Evolutionary conservation across 805 yeast genomes (phyloP), one percentile per base, ranked within the genome.

Genomic region (Candida taoyuanica): DNA sequence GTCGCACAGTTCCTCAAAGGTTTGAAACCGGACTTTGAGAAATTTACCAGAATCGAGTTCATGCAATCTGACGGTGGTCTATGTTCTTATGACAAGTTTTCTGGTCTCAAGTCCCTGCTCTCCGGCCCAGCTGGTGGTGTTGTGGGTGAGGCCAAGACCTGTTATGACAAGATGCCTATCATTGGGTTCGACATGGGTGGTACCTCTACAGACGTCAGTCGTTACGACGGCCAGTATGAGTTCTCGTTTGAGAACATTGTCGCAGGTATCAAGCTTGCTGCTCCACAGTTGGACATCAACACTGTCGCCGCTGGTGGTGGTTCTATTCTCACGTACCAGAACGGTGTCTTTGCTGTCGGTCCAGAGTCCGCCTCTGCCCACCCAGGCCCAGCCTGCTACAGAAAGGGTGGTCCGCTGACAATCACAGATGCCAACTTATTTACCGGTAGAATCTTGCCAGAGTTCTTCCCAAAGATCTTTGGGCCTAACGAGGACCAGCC

Each of bases 271-370:
- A 80, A 84, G 3, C 81, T 85, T 36, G 93, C 83, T 49, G 78
- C 93, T 11, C 95, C 95, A 3, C 95, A 85, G 55, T 63, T 85
- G 36, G 88, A 83, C 49, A 84, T 84, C 46, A 79, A 78, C 46
- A 84, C 93, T 0, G 87, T 84, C 8, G 93, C 93, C 17, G 89
- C 93, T 2, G 93, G 93, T 32, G 93, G 93, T 38, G 88, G 91
- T 5, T 80, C 87, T 1, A 73, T 78, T 31, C 56, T 83, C 31
- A 63, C 70, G 37, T 83, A 81, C 73, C 73, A 74, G 48, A 81
- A 81, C 55, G 88, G 89, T 2, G 61, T 84, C 24, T 82, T 85
- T 58, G 76, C 71, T 14, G 95, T 85, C 4, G 95, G 95, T 1
- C 95, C 95, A 0, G 91, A 83, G 50, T 78, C 87, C 39, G 95